Percentiles rank a stretch among this genome's conserved stretches.
These are phyloP conservation scores for Alternaria ethzedia DNA, from an alignment of 2,329 filamentous ascomycete genomes.

Conservation along the genomic window DNA sequence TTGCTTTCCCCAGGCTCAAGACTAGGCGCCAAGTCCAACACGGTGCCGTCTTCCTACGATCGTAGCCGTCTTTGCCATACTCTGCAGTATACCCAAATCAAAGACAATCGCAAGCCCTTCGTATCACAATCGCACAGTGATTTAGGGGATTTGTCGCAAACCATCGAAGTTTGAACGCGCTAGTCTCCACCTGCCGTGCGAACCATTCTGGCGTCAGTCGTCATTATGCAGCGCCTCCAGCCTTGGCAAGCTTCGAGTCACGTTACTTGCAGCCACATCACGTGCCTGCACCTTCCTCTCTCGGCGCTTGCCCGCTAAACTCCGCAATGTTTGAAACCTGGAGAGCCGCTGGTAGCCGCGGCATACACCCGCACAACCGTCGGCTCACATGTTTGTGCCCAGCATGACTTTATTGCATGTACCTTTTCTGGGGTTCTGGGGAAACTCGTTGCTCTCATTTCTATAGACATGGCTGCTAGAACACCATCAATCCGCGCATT, in stretches of 20 bases:
- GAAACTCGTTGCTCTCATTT: background rate
- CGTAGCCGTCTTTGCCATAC: background rate
- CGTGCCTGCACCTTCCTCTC: conserved; percentile 4
- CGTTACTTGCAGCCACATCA: background rate
- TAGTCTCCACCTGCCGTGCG: conserved; percentile 11
- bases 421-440: background rate
- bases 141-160: background rate
- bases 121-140: background rate
- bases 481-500: conserved; percentile 40
- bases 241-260: background rate
- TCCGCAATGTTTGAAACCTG: conserved; percentile 14
- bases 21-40: background rate
- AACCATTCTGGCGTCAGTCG: conserved; percentile 7
- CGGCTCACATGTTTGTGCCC: conserved; percentile 15
- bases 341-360: conserved; percentile 30
- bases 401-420: conserved; percentile 9
- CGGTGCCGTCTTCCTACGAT: background rate
- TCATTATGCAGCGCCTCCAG: conserved; percentile 17
- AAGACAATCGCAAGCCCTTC: background rate
- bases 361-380: conserved; percentile 16
- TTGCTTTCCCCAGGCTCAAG: background rate
- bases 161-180: background rate
- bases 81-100: background rate
- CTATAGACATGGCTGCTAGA: conserved; percentile 34
- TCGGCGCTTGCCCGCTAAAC: conserved; percentile 8